Conservation (phyloP, 495 filamentous ascomycete species). For the Bombardia bombarda region DNA sequence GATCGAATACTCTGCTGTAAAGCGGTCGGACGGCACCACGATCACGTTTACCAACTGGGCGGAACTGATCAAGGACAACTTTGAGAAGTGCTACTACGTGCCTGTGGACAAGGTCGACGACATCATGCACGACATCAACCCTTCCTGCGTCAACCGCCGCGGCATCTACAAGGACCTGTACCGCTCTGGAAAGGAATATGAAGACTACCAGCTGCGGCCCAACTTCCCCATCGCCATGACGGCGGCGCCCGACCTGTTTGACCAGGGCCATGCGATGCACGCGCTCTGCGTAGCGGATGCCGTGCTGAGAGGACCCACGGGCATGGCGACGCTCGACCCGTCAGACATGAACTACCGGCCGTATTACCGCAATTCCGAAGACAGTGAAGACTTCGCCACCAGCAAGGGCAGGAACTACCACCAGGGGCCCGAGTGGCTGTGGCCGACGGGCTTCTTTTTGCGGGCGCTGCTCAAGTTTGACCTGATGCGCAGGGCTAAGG, state of each 20-base stretch:
- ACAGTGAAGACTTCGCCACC: constrained; percentile 79
- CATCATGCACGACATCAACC: constrained; percentile 67
- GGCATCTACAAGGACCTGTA: constrained; percentile 98
- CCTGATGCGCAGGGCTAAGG: constrained; percentile 57
- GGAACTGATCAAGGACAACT: constrained; percentile 68
- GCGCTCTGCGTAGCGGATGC: constrained; percentile 74
- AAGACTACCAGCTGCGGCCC: constrained; percentile 91
- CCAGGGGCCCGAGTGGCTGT: constrained; percentile 98
- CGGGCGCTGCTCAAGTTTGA: constrained; percentile 88
- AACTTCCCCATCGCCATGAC: constrained; percentile 97
- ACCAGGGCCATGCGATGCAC: constrained; percentile 61
- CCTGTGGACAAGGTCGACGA: constrained; percentile 64
- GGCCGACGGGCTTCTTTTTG: constrained; percentile 93
- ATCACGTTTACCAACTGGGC: constrained; percentile 81
- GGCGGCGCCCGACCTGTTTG: constrained; percentile 84
- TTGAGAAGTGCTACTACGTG: constrained; percentile 85
- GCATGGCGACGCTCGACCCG: constrained; percentile 94
- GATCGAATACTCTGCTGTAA: constrained; percentile 67
- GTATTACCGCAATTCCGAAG: constrained; percentile 91
- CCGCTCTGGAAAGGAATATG: constrained; percentile 83
- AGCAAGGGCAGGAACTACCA: constrained; percentile 96
- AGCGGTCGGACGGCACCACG: constrained; percentile 44
- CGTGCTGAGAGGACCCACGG: constrained; percentile 73
- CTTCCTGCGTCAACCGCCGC: constrained; percentile 69
- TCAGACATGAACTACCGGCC: constrained; percentile 85